Evolutionary conservation across 768 basidiomycete genomes (phyloP).

Genomic region (Brasilioporus rufonigricans): DNA sequence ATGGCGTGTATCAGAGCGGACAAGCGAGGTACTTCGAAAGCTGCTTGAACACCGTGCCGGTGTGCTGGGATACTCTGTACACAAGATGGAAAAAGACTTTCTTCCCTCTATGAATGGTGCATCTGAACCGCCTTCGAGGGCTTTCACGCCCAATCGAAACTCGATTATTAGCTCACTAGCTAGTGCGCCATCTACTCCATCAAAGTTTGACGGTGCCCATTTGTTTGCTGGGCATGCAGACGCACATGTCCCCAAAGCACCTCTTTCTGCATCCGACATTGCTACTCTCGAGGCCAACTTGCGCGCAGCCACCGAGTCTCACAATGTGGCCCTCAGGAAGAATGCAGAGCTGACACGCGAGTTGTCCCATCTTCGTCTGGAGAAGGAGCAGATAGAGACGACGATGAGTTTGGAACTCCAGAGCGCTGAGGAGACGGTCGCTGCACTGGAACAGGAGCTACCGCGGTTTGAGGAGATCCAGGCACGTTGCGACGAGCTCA

Average conservation of each 20-base stretch:
- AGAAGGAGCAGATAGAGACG: slow-evolving; percentile 69
- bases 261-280: slow-evolving; percentile 46
- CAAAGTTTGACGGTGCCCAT: slow-evolving; percentile 81
- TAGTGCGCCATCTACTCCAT: slow-evolving; percentile 41
- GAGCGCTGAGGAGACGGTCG: slow-evolving; percentile 62
- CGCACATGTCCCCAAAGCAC: slow-evolving; percentile 50
- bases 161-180: slow-evolving; percentile 51
- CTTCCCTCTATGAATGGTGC: slow-evolving; percentile 27
- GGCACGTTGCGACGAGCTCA: slow-evolving; percentile 44
- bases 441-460: slow-evolving; percentile 53
- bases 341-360: slow-evolving; percentile 63
- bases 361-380: slow-evolving; percentile 56
- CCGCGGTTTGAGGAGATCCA: slow-evolving; percentile 50
- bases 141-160: slow-evolving; percentile 50
- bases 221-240: slow-evolving; percentile 81
- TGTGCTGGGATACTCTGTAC: slow-evolving; percentile 71
- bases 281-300: slow-evolving; percentile 62
- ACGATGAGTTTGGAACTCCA: slow-evolving; percentile 64
- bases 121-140: slow-evolving; percentile 42
- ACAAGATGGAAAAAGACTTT: slow-evolving; percentile 60
- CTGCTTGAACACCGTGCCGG: slow-evolving; percentile 82
- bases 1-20: slow-evolving; percentile 62
- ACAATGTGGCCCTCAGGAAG: slow-evolving; percentile 57
- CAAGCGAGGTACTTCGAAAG: slow-evolving; percentile 57
- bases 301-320: slow-evolving; percentile 54